Conservation (phyloP, 176 grass and related monocot species). For the Chrysopogon serrulatus region DNA sequence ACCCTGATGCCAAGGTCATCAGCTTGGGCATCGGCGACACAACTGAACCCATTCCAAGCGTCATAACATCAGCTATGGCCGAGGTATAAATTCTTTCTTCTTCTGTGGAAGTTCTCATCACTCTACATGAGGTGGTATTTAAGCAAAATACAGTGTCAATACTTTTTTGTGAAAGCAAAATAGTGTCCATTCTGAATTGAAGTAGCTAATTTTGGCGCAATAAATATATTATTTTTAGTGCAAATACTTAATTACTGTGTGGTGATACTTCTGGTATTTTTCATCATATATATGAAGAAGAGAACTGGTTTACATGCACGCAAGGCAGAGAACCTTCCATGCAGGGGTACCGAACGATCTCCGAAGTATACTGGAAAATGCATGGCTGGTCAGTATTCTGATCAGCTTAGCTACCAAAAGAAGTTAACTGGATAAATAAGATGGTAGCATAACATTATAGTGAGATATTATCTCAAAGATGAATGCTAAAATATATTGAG, state of each 20-base stretch:
- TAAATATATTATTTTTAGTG: constrained; percentile 4
- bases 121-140: background rate
- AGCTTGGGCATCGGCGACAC: constrained; percentile 94
- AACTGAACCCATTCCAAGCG: constrained; percentile 78
- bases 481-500: background rate
- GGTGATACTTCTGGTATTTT: background rate
- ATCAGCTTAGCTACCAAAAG: background rate
- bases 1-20: constrained; percentile 84
- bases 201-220: background rate
- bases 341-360: background rate
- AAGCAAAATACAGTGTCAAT: background rate
- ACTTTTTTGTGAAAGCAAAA: background rate
- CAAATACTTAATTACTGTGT: constrained; percentile 6
- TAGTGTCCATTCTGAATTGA: background rate
- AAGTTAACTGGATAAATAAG: background rate
- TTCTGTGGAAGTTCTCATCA: background rate
- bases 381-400: background rate
- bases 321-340: background rate
- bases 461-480: background rate
- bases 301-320: background rate
- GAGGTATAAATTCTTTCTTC: constrained; percentile 64
- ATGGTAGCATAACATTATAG: background rate
- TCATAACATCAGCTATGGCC: constrained; percentile 79
- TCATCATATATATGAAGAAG: background rate
- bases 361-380: background rate